Evolutionary conservation across 192 early-diverging fungal genomes (phyloP).

Genomic region (Gonapodya prolifera): DNA sequence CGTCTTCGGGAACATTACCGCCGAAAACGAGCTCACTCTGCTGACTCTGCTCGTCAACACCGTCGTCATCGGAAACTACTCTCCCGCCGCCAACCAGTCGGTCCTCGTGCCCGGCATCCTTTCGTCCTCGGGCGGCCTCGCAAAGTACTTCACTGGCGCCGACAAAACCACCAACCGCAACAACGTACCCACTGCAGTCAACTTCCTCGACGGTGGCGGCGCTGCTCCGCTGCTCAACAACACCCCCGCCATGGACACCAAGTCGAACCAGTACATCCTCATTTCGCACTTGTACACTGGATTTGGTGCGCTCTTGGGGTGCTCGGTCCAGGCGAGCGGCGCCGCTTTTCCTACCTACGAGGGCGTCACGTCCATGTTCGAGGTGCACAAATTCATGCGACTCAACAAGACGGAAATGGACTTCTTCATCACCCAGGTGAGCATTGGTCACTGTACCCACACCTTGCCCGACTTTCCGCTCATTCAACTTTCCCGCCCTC

Average conservation of each 20-base stretch:
- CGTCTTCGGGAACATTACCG: background rate
- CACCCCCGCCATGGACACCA: background rate
- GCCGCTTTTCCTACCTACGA: slow-evolving; percentile 2
- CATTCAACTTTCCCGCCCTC: no score
- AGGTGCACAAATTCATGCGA: slow-evolving; percentile 12
- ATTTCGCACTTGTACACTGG: slow-evolving; percentile 12
- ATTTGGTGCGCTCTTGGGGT: slow-evolving; percentile 6
- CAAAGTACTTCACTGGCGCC: no score
- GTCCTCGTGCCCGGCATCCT: no score
- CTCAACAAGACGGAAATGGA: background rate
- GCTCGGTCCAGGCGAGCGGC: background rate
- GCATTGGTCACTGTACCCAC: no score
- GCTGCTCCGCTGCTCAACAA: slow-evolving; percentile 9
- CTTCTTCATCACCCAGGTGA: slow-evolving; percentile 9
- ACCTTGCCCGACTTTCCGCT: no score
- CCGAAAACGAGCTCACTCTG: slow-evolving; percentile 7
- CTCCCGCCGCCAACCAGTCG: no score
- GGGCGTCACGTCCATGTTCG: slow-evolving; percentile 11
- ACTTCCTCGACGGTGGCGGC: slow-evolving; percentile 14
- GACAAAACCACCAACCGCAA: slow-evolving; percentile 1
- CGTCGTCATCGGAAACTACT: slow-evolving; percentile 13
- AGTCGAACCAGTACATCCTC: slow-evolving; percentile 3
- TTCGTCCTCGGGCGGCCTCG: no score
- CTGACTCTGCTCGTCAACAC: slow-evolving; percentile 13
- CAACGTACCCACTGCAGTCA: slow-evolving; percentile 2